Evolutionary conservation across 495 filamentous ascomycete species (phyloP), one percentile per base, ranked within the genome.

Genomic region (Penicillium samsonianum): DNA sequence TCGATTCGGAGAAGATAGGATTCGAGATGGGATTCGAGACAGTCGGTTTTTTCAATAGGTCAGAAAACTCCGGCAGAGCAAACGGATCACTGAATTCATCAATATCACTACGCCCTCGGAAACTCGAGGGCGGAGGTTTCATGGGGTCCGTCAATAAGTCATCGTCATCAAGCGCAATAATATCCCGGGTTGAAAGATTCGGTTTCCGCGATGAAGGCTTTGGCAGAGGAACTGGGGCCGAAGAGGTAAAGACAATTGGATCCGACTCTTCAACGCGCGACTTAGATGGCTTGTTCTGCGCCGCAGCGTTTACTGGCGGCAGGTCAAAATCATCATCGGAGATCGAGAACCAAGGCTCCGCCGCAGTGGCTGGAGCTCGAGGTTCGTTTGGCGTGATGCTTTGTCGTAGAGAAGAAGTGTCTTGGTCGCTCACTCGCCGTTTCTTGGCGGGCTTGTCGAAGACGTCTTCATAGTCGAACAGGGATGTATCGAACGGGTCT

Each of bases 191-290:
- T 12, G 51, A 42, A 23, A n/a, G 38, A 20, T 53, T 55, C 14
- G 58, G 17, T 49, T 53, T 43, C 28, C 35, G 44, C 41, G 52
- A 43, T 1, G 19, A 37, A 19, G 42, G 51, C 37, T 55, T 61
- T 16, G 60, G 23, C 30, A 51, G 33, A n/a, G 50, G 67, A 40
- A 67, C 61, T 7, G 69, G 72, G 1, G 69, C 68, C 16, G 81
- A 81, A 16, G 82, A 85, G 0, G 80, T 82, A 62, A 82, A 80
- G 5, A 80, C 55, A 55, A 84, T 80, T 2, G 82, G 79, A 65
- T 85, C 82, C 0, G 73, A 78, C 16, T 78, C 74, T 26, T 74
- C 65, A n/a, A 62, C 55, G 37, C 51, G 50, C 47, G 52, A 55
- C 4, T 40, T 25, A 2, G 57, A 47, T 16, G 57, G 50, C 40